Base-by-base conservation (phyloP, 108 stramenopile species). In the Pseudonitzschia pungens region DNA sequence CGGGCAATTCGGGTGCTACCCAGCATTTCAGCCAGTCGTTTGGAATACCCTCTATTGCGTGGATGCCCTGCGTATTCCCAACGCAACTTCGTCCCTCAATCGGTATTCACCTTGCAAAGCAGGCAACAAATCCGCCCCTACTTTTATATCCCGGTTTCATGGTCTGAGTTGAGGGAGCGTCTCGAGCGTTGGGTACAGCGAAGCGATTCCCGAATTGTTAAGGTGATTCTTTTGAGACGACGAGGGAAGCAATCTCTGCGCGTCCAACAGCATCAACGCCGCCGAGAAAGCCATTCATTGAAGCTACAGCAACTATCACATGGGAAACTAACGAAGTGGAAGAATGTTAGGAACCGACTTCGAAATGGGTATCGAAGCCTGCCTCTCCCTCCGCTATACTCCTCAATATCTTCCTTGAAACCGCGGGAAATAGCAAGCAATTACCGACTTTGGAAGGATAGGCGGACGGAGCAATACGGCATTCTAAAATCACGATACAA, bases 101-200 rank as follows among this genome's bases (percentile, higher is more conserved):
- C 36, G 36, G 4, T 51, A 9, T 51, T 16, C n/a, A n/a, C n/a
- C 50, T 26, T 26, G 29, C 57, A 26, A 32, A 0, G 0, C 15
- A 15, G 12, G 15, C 70, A 73, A 29, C 76, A 77, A 65, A 29
- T 36, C 18, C 71, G 81, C 18, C 56, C 50, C 0, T 82, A 83
- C 55, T 55, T 70, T 40, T 83, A 50, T 65, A 14, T 83, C 29
- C 82, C 82, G 12, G 32, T 69, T 14, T 75, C 82, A 2, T 83
- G 62, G 73, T 40, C 27, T 6, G 82, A 83, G 60, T 67, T 71
- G 27, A 74, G 28, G 33, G 80, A 81, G 50, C 64, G 80, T 21
- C 50, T 54, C 12, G 22, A 75, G 53, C 70, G 80, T 31, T 75
- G 80, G 74, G 12, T 81, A 26, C 70, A 72, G 28, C 54, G 24